phyloP scores from a whole-genome alignment of 257 asterid species.

The Marsdenia floribunda region DNA sequence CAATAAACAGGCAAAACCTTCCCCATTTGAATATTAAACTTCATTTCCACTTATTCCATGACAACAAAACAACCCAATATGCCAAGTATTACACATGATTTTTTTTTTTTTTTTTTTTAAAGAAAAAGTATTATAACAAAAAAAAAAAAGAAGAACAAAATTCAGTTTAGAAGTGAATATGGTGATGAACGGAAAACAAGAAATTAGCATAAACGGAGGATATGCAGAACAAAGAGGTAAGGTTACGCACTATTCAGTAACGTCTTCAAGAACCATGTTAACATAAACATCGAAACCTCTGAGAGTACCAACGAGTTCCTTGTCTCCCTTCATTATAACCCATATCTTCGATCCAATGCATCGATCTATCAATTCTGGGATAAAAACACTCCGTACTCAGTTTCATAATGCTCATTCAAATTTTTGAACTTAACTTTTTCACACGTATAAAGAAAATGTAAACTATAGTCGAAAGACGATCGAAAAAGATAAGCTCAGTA shows the following conservation, averaged over 20 bases:
- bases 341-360: conserved; percentile 85
- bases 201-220: not conserved
- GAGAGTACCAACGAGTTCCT: conserved; percentile 81
- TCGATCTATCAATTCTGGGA: conserved; percentile 72
- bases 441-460: not conserved
- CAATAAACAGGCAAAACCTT: not conserved
- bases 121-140: not conserved
- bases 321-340: conserved; percentile 94
- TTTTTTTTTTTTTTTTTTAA: no score
- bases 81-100: not conserved
- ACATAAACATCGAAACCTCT: conserved; percentile 81
- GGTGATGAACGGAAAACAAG: not conserved
- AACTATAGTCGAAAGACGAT: not conserved
- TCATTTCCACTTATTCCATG: not conserved
- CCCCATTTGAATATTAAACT: not conserved
- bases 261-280: conserved; percentile 87
- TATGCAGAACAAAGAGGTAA: not conserved
- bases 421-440: not conserved
- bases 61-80: not conserved
- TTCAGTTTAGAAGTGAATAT: not conserved
- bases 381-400: not conserved
- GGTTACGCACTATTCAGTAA: conserved; percentile 62
- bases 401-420: not conserved
- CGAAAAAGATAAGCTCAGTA: conserved; percentile 2
- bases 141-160: not conserved